Evolutionary conservation across 1,284 basidiomycete species (phyloP).

Genomic region (Lignosus rhinocerotis): DNA sequence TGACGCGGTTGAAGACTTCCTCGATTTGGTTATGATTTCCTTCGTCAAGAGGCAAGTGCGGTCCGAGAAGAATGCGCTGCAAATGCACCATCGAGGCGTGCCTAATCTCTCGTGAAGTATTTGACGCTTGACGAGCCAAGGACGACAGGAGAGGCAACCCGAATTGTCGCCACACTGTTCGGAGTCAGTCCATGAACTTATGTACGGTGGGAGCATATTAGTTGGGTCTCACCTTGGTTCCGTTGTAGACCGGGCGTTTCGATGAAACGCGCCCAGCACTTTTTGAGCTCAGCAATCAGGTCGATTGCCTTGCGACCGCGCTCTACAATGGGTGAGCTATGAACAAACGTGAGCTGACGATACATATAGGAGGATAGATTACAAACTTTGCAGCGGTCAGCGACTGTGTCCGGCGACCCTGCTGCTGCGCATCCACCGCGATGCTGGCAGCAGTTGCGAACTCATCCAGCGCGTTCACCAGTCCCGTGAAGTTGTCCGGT

Average conservation of each 20-base stretch:
- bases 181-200: conserved; percentile 25
- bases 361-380: background rate
- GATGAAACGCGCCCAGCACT: conserved; percentile 57
- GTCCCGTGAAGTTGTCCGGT: conserved; percentile 79
- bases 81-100: conserved; percentile 83
- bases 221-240: conserved; percentile 48
- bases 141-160: conserved; percentile 81
- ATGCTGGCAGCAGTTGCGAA: conserved; percentile 78
- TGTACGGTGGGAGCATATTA: conserved; percentile 5
- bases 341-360: conserved; percentile 46
- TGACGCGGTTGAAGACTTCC: conserved; percentile 85
- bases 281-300: conserved; percentile 73
- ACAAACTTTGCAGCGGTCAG: conserved; percentile 55
- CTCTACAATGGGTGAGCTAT: conserved; percentile 74
- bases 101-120: conserved; percentile 83
- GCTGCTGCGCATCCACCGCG: conserved; percentile 58
- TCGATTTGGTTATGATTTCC: conserved; percentile 65
- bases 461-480: conserved; percentile 84
- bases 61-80: conserved; percentile 86
- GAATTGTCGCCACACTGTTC: conserved; percentile 78
- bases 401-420: conserved; percentile 52
- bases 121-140: conserved; percentile 84
- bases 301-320: conserved; percentile 85
- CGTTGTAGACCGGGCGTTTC: conserved; percentile 46
- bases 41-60: conserved; percentile 64